Evolutionary conservation across 2,329 filamentous ascomycete genomes (phyloP).

Genomic region (Colletotrichum endophyticum): DNA sequence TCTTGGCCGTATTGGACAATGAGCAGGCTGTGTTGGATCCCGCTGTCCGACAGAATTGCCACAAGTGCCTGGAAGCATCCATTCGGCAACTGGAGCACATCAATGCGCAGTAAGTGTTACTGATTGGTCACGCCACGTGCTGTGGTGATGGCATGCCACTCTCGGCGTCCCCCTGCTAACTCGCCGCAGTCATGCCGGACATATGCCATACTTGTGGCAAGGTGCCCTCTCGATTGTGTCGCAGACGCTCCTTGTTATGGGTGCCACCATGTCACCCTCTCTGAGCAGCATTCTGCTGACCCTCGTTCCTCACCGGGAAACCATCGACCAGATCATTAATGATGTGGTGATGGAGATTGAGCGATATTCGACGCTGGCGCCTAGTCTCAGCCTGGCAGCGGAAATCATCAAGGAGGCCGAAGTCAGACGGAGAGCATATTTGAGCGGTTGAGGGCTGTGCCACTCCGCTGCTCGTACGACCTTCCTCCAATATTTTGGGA

Average conservation of each 20-base stretch:
- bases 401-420: conserved; percentile 84
- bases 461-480: background rate
- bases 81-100: conserved; percentile 82
- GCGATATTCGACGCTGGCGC: conserved; percentile 75
- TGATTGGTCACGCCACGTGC: conserved; percentile 16
- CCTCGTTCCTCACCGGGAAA: conserved; percentile 59
- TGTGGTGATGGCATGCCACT: background rate
- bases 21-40: conserved; percentile 75
- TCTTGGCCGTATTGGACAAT: conserved; percentile 79
- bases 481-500: background rate
- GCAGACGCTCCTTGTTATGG: conserved; percentile 83
- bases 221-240: conserved; percentile 83
- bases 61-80: conserved; percentile 81
- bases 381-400: conserved; percentile 75
- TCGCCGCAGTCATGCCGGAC: conserved; percentile 71
- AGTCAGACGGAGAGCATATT: conserved; percentile 69
- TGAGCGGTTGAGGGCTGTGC: conserved; percentile 48
- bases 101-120: conserved; percentile 68
- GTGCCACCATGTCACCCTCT: conserved; percentile 79
- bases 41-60: conserved; percentile 76
- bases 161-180: conserved; percentile 27
- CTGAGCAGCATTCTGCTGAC: conserved; percentile 69
- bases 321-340: conserved; percentile 78
- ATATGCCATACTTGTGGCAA: conserved; percentile 87
- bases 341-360: conserved; percentile 79